Percentiles rank a stretch among this genome's conserved stretches.
These are phyloP conservation scores for Reutealis trisperma DNA, from an alignment of 345 rosid genomes.

Conservation along the genomic window DNA sequence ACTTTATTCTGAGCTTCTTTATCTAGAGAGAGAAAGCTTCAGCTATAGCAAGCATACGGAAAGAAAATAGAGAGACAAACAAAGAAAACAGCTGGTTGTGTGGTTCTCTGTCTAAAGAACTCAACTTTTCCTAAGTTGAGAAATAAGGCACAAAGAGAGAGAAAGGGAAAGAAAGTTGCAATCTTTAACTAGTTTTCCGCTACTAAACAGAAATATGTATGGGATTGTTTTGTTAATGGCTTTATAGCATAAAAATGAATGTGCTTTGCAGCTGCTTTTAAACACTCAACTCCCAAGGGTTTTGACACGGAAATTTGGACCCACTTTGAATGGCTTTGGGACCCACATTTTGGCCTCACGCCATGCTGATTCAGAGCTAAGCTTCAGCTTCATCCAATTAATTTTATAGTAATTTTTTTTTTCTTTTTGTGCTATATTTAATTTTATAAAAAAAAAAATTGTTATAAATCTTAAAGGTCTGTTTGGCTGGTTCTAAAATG, in stretches of 20 bases:
- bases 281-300: constrained; percentile 28
- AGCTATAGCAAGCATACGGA: constrained; percentile 8
- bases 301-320: constrained; percentile 32
- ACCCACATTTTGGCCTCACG: constrained; percentile 21
- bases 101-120: neutral
- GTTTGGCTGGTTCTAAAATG: constrained; percentile 20
- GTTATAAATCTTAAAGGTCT: neutral
- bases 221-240: neutral
- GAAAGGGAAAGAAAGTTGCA: neutral
- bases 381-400: constrained; percentile 20
- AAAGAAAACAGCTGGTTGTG: constrained; percentile 15
- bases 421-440: neutral
- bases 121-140: neutral
- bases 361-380: neutral
- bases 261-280: constrained; percentile 55
- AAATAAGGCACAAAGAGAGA: neutral
- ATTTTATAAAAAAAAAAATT: neutral
- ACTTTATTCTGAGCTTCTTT: constrained; percentile 51
- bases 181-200: neutral
- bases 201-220: neutral
- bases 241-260: constrained; percentile 13
- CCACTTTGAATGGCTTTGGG: constrained; percentile 31
- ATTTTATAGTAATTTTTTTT: neutral
- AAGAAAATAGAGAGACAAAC: constrained; percentile 10
- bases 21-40: constrained; percentile 29